A percentile compares a stretch with the other conserved stretches of the same genome.
Conservation (phyloP, 2,329 filamentous ascomycete species). For the Claviceps digitariae region DNA sequence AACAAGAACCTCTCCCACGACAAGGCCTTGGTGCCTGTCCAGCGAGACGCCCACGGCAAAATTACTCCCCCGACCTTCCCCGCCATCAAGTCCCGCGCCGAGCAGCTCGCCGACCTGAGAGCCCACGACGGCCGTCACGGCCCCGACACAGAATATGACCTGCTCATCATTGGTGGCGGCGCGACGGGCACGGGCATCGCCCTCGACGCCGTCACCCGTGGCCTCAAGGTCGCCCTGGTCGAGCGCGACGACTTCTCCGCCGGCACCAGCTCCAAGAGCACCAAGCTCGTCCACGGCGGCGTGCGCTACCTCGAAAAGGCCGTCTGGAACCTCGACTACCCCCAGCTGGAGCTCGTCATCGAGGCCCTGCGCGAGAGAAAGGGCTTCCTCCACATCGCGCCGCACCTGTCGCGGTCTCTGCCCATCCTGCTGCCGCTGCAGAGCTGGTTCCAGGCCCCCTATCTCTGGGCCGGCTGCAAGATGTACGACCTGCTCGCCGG, state of each 20-base stretch:
- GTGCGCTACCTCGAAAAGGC: conserved; percentile 80
- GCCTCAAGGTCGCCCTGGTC: conserved; percentile 66
- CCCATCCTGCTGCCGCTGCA: conserved; percentile 75
- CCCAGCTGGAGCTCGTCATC: conserved; percentile 67
- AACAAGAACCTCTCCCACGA: conserved; percentile 18
- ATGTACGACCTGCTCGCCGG: conserved; percentile 72
- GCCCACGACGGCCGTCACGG: conserved; percentile 16
- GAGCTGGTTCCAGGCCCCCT: conserved; percentile 72
- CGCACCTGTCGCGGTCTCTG: conserved; percentile 67
- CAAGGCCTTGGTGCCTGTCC: conserved; percentile 19
- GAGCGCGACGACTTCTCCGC: conserved; percentile 74
- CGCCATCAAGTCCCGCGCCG: conserved; percentile 19
- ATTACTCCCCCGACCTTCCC: conserved; percentile 26
- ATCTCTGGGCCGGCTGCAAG: conserved; percentile 59
- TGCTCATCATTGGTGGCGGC: conserved; percentile 66
- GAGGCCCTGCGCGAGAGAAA: conserved; percentile 72
- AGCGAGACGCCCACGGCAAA: conserved; percentile 22
- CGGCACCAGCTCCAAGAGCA: conserved; percentile 76
- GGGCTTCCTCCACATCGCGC: conserved; percentile 72
- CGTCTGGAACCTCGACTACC: conserved; percentile 73
- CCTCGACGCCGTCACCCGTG: conserved; percentile 65
- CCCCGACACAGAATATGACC: conserved; percentile 44
- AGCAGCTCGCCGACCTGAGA: conserved; percentile 28
- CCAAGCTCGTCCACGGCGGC: conserved; percentile 74
- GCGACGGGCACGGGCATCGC: conserved; percentile 72